Conservation (phyloP, 2,329 filamentous ascomycete genomes). For the Fusarium oxysporum region DNA sequence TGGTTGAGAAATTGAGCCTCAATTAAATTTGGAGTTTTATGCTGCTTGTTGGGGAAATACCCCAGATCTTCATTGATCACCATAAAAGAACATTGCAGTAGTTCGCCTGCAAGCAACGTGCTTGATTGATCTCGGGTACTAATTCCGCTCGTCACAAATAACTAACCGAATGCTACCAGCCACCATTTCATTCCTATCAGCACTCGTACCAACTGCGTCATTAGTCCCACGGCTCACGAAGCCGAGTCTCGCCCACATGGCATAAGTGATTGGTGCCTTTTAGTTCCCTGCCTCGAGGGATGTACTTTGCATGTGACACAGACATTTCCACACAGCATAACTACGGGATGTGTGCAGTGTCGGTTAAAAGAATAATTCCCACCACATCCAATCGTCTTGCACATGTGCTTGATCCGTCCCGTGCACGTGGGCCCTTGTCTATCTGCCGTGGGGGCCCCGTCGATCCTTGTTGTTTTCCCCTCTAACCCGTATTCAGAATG, state of each 20-base stretch:
- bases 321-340: neutral
- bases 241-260: conserved; percentile 10
- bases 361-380: neutral
- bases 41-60: neutral
- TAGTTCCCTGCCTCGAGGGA: neutral
- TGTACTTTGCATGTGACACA: conserved; percentile 25
- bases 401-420: conserved; percentile 25
- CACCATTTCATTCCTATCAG: neutral
- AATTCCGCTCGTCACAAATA: neutral
- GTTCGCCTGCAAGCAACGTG: neutral
- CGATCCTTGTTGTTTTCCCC: neutral
- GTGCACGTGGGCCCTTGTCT: conserved; percentile 25
- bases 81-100: neutral
- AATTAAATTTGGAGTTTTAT: neutral
- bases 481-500: neutral
- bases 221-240: neutral
- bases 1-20: neutral
- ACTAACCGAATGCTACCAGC: neutral
- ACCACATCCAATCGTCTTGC: conserved; percentile 23
- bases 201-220: neutral
- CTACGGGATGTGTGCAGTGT: neutral
- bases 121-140: neutral
- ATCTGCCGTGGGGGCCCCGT: conserved; percentile 4
- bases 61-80: neutral
- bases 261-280: conserved; percentile 23